phyloP scores from a whole-genome alignment of 2,329 filamentous ascomycete genomes.

The Hymenoscyphus occultus region DNA sequence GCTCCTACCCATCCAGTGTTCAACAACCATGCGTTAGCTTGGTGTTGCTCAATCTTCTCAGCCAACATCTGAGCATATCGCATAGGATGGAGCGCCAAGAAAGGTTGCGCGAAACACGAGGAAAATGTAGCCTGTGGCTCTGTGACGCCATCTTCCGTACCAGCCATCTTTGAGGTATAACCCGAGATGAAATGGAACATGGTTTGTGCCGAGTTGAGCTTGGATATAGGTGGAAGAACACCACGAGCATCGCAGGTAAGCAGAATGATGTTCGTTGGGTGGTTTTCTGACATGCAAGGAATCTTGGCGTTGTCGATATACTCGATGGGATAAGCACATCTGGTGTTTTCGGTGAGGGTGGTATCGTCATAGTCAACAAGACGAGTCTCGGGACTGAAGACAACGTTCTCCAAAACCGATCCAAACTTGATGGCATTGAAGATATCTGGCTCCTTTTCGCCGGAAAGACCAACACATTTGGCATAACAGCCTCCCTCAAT shows the following conservation, averaged over 20 bases:
- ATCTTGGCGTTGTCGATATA: slow-evolving; percentile 99
- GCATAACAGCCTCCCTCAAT: slow-evolving; percentile 99
- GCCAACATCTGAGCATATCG: slow-evolving; percentile 98
- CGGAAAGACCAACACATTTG: slow-evolving; percentile 95
- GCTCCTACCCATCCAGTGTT: slow-evolving; percentile 98
- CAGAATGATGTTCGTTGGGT: slow-evolving; percentile 96
- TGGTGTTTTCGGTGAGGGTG: slow-evolving; percentile 96
- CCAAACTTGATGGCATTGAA: slow-evolving; percentile 94
- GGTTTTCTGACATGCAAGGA: slow-evolving; percentile 80
- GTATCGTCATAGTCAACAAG: slow-evolving; percentile 92
- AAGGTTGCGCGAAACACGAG: slow-evolving; percentile 98
- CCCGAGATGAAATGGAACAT: slow-evolving; percentile 99
- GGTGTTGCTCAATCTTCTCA: slow-evolving; percentile 94
- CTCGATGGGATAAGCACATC: slow-evolving; percentile 97
- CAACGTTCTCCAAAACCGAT: slow-evolving; percentile 96
- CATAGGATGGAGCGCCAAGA: slow-evolving; percentile 98
- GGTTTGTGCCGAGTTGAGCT: slow-evolving; percentile 89
- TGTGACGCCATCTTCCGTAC: slow-evolving; percentile 93
- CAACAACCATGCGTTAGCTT: slow-evolving; percentile 95
- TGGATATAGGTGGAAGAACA: slow-evolving; percentile 96
- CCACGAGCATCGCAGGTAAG: slow-evolving; percentile 97
- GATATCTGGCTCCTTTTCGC: slow-evolving; percentile 99
- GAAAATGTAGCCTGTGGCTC: slow-evolving; percentile 99
- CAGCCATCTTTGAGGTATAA: slow-evolving; percentile 99
- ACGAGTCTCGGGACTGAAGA: slow-evolving; percentile 88